Evolutionary conservation across 352 stramenopile genomes (phyloP), one percentile per base, ranked within the genome.

Genomic region (Phytopythium cucurbitacearum): DNA sequence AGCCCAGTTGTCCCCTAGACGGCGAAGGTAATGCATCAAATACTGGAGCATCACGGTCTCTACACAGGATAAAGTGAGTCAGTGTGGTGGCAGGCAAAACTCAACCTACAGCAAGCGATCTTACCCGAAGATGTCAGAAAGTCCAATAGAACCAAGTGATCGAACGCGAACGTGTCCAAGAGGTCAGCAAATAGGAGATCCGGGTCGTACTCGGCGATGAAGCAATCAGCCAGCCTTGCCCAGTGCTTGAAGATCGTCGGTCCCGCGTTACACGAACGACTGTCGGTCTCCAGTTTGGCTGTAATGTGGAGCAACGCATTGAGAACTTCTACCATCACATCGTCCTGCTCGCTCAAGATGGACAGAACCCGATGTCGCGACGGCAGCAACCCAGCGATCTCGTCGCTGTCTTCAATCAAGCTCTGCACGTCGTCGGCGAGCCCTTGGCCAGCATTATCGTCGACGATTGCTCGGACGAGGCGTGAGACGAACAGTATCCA

Each of bases 11-110:
- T 15, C 21, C 8, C 21, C 56, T 13, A 82, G 51, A 34, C 57
- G 56, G 3, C 80, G 77, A 7, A 88, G 48, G 46, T 88, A 87
- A 36, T 60, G 68, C 51, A 87, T 54, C 4, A 80, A 54, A 46
- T 85, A 91, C 48, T 82, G 65, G 3, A 91, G 66, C 71, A 85
- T 88, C 46, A 51, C 38, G 5, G 80, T 91, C 65, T 91, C 80
- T 90, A 50, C 13, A 12, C 3, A 51, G 37, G 13, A 38, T 7
- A 48, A 33, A 35, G 12, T 32, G 21, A 43, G 13, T 9, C 13
- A 39, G 15, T 40, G 28, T 34, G 15, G 5, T 5, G 36, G 15
- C 12, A 37, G 15, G 33, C 9, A 34, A 28, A 7, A 33, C 3
- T 43, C 28, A 2, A 13, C 28, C 37, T 4, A 16, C 13, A 10